Base-by-base conservation (phyloP, 495 filamentous ascomycete species). In the Amniculicola lignicola region DNA sequence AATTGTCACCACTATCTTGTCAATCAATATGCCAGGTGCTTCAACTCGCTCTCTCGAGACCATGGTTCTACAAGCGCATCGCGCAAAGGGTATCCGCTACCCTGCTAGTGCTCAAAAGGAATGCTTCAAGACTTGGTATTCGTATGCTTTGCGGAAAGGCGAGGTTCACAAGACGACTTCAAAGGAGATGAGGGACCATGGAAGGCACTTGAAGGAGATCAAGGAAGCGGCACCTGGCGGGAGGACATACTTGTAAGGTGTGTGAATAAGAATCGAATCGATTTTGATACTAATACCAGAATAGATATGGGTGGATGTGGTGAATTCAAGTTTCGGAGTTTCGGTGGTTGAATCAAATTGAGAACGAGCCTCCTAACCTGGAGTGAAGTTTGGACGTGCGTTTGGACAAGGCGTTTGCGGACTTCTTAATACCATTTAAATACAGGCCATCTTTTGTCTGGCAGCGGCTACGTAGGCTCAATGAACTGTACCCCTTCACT, bases 101-200 rank as follows among this genome's bases (percentile, higher is more conserved):
- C 49, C 57, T 10, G 44, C 50, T 16, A 33, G 42, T 9, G 15
- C 21, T 11, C 49, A 54, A 19, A 54, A 60, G 38, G 57, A 60
- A 15, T 54, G 49, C 33, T 54, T 54, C 28, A 60, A 60, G 31
- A 60, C 57, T 4, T 60, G 57, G 57, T 60, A 60, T 37, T 60
- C 57, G 16, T 54, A 54, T 47, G 57, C 57, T 23, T 37, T 60
- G 23, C 40, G 31, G 41, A 10, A 36, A 22, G 50, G 50, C 12
- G 57, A 60, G 43, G 50, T 45, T 5, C 5, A 18, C 9, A 60
- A 60, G 37, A 37, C 41, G 11, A 27, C 27, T 7, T 21, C 33
- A 27, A 60, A 54, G 16, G 42, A n/a, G 10, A 33, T 49, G 1
- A 11, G 40, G 14, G 47, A 51, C 16, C 55, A 52, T 36, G 37